Base-by-base conservation (phyloP, 2,329 filamentous ascomycete genomes). In the Xylariaceae sp. region DNA sequence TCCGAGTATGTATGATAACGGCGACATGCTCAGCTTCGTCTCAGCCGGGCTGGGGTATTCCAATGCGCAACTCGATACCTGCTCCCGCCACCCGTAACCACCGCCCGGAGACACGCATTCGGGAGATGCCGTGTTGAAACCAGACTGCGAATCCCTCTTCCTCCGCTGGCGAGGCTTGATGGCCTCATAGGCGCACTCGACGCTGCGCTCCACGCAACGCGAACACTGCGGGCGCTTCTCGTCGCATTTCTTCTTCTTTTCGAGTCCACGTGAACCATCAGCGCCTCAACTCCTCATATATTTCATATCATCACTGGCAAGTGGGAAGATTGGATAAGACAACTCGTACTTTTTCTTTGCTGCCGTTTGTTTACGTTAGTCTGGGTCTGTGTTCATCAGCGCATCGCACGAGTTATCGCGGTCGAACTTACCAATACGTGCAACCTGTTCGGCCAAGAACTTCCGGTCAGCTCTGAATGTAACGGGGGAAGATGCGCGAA, bases 231-330 rank as follows among this genome's bases (percentile, higher is more conserved):
- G 79, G 7, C 77, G 74, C 32, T 66, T 69, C 65, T 81, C 79
- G 61, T 81, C 76, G 61, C 79, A 81, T 68, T 81, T 81, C 65
- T 82, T 82, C 66, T 82, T 81, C 79, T 81, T 57, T 55, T 34
- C 42, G 26, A 29, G 47, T 39, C 8, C 37, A 34, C 26, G 39
- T 32, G 21, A 26, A 32, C 15, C 21, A 45, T 58, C 22, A 59
- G 55, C 40, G 43, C 19, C 36, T 26, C 13, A 41, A 21, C 12
- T 34, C 13, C 32, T 34, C 32, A 34, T n/a, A 10, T 10, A 30
- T 30, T 10, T 30, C 29, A 30, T 30, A 7, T 10, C 7, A 30
- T 10, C 10, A 30, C 10, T 10, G 32, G 34, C 8, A 36, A 40
- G 26, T 37, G 18, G 16, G 41, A 32, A n/a, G 41, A 50, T 30